A percentile compares a stretch with the other conserved stretches of the same genome.
Evolutionary conservation across 164 flowering plant species (phyloP).

Genomic region (Warburgia ugandensis): DNA sequence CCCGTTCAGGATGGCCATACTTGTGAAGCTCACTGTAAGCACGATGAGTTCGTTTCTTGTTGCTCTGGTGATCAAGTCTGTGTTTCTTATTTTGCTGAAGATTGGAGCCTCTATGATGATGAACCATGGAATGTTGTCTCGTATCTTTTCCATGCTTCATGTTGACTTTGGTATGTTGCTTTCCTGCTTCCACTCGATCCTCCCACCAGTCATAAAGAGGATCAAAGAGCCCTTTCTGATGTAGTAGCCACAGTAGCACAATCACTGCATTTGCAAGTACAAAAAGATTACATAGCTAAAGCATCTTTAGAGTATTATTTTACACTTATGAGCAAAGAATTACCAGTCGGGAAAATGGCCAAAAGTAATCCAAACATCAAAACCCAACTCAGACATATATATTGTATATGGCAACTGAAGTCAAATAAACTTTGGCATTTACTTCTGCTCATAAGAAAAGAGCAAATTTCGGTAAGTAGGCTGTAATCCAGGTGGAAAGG

Average conservation of each 20-base stretch:
- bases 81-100: too few relatives aligned
- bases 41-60: too few relatives aligned
- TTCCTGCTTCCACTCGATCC: slow-evolving; percentile 30
- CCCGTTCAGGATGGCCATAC: too few relatives aligned
- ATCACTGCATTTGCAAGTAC: slow-evolving; percentile 42
- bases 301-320: too few relatives aligned
- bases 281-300: not conserved
- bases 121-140: slow-evolving; percentile 17
- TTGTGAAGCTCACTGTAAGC: too few relatives aligned
- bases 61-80: too few relatives aligned
- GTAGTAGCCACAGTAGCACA: slow-evolving; percentile 78
- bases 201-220: slow-evolving; percentile 94
- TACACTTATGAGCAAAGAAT: not conserved
- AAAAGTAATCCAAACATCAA: slow-evolving; percentile 61
- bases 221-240: slow-evolving; percentile 81
- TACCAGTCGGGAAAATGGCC: slow-evolving; percentile 80
- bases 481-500: not conserved
- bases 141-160: slow-evolving; percentile 20
- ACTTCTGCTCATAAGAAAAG: slow-evolving; percentile 38
- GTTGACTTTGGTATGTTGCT: slow-evolving; percentile 8
- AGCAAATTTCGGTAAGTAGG: slow-evolving; percentile 3
- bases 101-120: slow-evolving; percentile 5
- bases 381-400: slow-evolving; percentile 81
- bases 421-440: slow-evolving; percentile 78
- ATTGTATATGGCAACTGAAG: slow-evolving; percentile 82